Base-by-base conservation (phyloP, 306 rosid species). In the Betula pendula region DNA sequence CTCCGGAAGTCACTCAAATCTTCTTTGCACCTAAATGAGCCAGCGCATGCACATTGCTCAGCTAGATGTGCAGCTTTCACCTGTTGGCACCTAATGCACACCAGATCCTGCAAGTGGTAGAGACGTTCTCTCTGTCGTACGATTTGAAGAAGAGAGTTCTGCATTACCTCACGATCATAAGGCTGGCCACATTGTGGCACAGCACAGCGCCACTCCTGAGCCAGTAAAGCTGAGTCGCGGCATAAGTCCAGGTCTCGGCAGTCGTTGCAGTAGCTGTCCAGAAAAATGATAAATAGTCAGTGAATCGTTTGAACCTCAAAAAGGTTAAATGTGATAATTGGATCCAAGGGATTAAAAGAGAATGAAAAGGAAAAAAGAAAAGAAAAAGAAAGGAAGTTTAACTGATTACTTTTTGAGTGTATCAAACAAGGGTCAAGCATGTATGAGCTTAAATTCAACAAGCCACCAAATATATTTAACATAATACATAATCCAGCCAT, bases 131-230 rank as follows among this genome's bases (percentile, higher is more conserved):
- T 86, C 84, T 94, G 97, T 62, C 93, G 88, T 67, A 87, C 95
- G 16, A 88, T 89, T 78, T 90, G 97, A 79, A 95, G 91, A 49
- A 88, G 87, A 58, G 87, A 69, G 3, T 90, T 92, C 79, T 90
- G 96, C 91, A 90, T 95, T 75, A 85, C 87, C 81, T 88, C 95
- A 3, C 87, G 84, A 80, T 95, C 88, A 77, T 95, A 92, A 42
- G 96, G 97, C 72, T 95, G 97, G 55, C 92, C 96, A 49, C 98
- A 95, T 75, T 90, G 98, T 16, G 95, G 91, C 81, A 90, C 91
- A 12, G 86, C 91, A 71, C 98, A 95, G 43, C 75, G 83, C 98
- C 97, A 92, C 83, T 95, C 96, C 81, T 87, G 83, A 24, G 83
- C 88, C 76, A 83, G 70, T 69, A 90, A 81, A 75, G 85, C 82